A percentile compares a stretch with the other conserved stretches of the same genome.
Conservation (phyloP, 2,329 filamentous ascomycete species). For the Xylariaceae sp. region DNA sequence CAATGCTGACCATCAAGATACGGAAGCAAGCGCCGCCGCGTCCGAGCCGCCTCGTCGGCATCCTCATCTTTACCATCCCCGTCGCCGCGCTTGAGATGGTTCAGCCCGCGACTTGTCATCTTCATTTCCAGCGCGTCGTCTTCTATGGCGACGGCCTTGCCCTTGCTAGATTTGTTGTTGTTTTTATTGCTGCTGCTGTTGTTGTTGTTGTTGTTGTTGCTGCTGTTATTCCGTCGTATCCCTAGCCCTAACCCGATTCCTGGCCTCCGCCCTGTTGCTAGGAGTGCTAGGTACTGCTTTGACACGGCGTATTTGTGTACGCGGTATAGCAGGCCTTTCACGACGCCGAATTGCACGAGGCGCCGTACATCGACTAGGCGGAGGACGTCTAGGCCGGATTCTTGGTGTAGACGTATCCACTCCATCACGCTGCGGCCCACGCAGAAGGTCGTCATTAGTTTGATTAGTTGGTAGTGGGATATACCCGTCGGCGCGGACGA, state of each 20-base stretch:
- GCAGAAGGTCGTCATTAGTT: conserved; percentile 79
- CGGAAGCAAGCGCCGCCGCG: conserved; percentile 46
- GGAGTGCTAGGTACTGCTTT: conserved; percentile 54
- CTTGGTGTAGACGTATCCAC: conserved; percentile 75
- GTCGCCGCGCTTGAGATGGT: background rate
- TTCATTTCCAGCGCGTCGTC: conserved; percentile 20
- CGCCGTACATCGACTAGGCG: conserved; percentile 80
- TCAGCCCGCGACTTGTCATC: conserved; percentile 3
- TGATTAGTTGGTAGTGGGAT: conserved; percentile 63
- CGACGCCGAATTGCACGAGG: conserved; percentile 91
- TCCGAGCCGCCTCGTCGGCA: conserved; percentile 28
- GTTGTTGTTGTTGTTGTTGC: background rate
- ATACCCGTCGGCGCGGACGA: background rate
- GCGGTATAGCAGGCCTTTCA: conserved; percentile 90
- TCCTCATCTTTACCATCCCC: conserved; percentile 22
- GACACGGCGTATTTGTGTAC: conserved; percentile 86
- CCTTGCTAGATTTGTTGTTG: conserved; percentile 21
- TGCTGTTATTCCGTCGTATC: background rate
- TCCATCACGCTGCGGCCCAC: conserved; percentile 81
- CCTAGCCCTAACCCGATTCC: conserved; percentile 19
- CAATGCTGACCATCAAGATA: conserved; percentile 72
- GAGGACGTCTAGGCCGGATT: conserved; percentile 61
- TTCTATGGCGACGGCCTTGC: conserved; percentile 9
- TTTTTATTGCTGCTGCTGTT: conserved; percentile 9
- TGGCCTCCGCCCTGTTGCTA: conserved; percentile 51